Evolutionary conservation across 2,329 filamentous ascomycete species (phyloP), one percentile per base, ranked within the genome.

Genomic region (Botrytis fabae): DNA sequence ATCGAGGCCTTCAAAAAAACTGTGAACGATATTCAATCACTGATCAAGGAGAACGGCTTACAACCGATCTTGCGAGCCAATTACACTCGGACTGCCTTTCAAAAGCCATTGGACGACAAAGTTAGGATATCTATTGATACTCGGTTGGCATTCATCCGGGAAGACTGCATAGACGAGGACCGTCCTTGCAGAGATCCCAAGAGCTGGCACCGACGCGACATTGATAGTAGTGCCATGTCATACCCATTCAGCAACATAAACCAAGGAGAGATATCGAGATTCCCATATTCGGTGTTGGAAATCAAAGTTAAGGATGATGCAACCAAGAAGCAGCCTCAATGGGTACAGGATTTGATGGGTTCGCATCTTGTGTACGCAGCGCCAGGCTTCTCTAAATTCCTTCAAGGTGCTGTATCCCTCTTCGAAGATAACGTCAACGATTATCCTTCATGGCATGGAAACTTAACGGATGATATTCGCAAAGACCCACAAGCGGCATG

Each of bases 391-490:
- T 98, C 94, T 79, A 99, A 99, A 82, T 99, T 98, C 78, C 92
- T 97, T 3, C 95, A 99, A 79, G 96, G 96, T 75, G 91, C 97
- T 7, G 95, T 95, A 12, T 91, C 92, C 57, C 86, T 99, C 2
- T 98, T 98, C 78, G 96, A 98, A 79, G 94, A 99, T 82, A 90
- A 97, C 80, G 95, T 99, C 82, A 98, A 98, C 83, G 95, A 90
- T 75, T 90, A 98, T 79, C 96, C 96, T 22, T 98, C 98, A 85
- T 99, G 96, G 96, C 88, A 98, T 48, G 92, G 92, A 78, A 93
- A 97, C 75, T 87, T 98, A 61, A 95, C 98, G 80, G 93, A 89
- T 46, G 96, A 99, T 80, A 99, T 99, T 80, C 91, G 95, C 77
- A 94, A 93, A 81, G 95, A 98, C 80, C 96, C 96, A 0, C 93